Evolutionary conservation across 345 rosid species (phyloP).

Genomic region (Populus ilicifolia): DNA sequence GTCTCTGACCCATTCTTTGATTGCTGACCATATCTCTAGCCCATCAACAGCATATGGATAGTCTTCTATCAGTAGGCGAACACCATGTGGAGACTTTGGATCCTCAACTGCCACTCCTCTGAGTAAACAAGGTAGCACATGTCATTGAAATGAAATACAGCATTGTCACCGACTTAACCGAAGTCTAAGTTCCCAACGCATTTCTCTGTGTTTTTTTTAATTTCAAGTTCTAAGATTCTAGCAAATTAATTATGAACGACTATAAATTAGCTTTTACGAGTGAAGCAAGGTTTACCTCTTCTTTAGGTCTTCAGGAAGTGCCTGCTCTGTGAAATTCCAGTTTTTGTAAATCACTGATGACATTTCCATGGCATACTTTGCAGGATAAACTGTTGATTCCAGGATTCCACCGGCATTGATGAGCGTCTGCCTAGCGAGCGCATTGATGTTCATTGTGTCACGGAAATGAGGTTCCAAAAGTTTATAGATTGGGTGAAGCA

Average conservation of each 20-base stretch:
- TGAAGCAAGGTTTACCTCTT: constrained; percentile 19
- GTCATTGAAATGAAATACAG: background rate
- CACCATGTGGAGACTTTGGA: constrained; percentile 21
- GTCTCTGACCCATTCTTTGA: constrained; percentile 35
- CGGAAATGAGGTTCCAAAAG: constrained; percentile 43
- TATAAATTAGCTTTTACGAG: background rate
- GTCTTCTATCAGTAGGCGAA: constrained; percentile 28
- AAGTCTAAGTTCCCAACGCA: background rate
- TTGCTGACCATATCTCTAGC: constrained; percentile 39
- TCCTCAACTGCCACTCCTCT: constrained; percentile 40
- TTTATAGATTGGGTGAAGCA: constrained; percentile 34
- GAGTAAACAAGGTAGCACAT: background rate
- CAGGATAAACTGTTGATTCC: constrained; percentile 32
- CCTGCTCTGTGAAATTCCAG: constrained; percentile 39
- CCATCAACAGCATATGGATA: constrained; percentile 44
- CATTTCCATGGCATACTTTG: constrained; percentile 37
- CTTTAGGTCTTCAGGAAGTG: constrained; percentile 33
- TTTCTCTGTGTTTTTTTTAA: background rate
- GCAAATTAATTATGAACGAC: too few relatives aligned
- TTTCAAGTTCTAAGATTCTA: background rate
- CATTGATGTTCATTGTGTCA: constrained; percentile 39
- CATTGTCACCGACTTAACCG: background rate
- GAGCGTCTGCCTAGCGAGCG: constrained; percentile 22
- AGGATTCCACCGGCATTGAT: constrained; percentile 38
- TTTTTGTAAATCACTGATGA: constrained; percentile 29